Percentiles rank a stretch among this genome's conserved stretches.
These are phyloP conservation scores for Teunomyces tritomae DNA, from an alignment of 805 yeast species.

Conservation along the genomic window DNA sequence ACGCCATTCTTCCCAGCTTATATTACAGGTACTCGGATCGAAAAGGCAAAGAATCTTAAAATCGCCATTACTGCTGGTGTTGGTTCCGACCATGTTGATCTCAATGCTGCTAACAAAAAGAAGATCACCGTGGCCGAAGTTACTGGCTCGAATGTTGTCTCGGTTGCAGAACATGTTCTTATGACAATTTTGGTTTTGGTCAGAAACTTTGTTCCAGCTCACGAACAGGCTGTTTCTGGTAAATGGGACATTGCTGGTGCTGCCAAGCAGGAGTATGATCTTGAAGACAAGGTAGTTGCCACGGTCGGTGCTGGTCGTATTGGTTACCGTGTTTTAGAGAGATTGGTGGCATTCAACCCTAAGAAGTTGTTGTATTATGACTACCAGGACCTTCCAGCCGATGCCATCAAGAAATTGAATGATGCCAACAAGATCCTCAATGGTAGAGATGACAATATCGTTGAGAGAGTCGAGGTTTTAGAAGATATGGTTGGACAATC, in stretches of 20 bases:
- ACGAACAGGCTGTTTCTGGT: conserved; percentile 58
- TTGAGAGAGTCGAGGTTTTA: conserved; percentile 55
- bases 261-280: conserved; percentile 70
- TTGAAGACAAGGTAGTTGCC: conserved; percentile 74
- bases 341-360: conserved; percentile 71
- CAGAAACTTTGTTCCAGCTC: conserved; percentile 78
- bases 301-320: conserved; percentile 83
- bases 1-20: conserved; percentile 86
- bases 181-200: conserved; percentile 71
- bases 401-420: conserved; percentile 41
- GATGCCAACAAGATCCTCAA: conserved; percentile 34
- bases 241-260: conserved; percentile 74
- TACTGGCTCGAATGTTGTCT: conserved; percentile 76
- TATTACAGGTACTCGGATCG: conserved; percentile 63
- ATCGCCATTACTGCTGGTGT: conserved; percentile 78
- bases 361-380: conserved; percentile 72
- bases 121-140: conserved; percentile 73
- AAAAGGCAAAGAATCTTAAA: conserved; percentile 68
- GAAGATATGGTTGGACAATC: conserved; percentile 66
- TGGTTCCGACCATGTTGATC: conserved; percentile 79
- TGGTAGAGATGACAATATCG: conserved; percentile 57
- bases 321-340: conserved; percentile 71
- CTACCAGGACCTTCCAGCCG: conserved; percentile 64
- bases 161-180: conserved; percentile 79
- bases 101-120: conserved; percentile 61